Evolutionary conservation across 78 protist genomes (phyloP), one percentile per base, ranked within the genome.

Genomic region (Dictyostelium citrinum): DNA sequence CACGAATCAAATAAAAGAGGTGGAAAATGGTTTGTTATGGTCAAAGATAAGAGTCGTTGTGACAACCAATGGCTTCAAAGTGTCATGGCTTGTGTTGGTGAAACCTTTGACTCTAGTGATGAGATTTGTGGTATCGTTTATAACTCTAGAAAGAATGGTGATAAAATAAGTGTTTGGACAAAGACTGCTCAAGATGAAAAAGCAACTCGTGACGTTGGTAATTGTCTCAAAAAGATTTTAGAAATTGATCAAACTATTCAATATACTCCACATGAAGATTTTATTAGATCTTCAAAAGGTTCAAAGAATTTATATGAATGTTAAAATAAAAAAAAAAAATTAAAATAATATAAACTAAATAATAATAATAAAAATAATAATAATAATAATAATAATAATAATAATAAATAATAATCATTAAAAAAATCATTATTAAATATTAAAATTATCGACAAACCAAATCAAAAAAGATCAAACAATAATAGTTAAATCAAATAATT

Each of bases 81-180:
- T 43, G 92, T 86, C 39, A 86, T 91, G 84, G 95, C 95, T 51
- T 82, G 95, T 39, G 83, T 91, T 20, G 95, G 95, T 75, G 95
- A 91, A 55, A 83, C 90, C 39, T 82, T 91, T 46, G 95, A 91
- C 24, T 86, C 83, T 5, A 61, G 84, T 61, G 95, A 91, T 10
- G 95, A 91, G 31, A 82, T 91, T 71, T 91, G 95, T 82, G 95
- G 95, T 77, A 58, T 84, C 20, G 95, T 91, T 41, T 83, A 78
- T 29, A 81, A 74, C 39, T 33, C 90, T 11, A 58, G 95, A 82
- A 79, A 81, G 77, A 35, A 31, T 82, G 91, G 90, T 78, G 95
- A 91, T 33, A 91, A 82, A 39, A 82, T 91, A 20, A 31, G 82
- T 74, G 81, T 91, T 80, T 91, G 95, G 95, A 91, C 95, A n/a